These are phyloP conservation scores for Cladosporium cucumerinum DNA, from an alignment of 2,329 filamentous ascomycete genomes.

Conservation along the genomic window DNA sequence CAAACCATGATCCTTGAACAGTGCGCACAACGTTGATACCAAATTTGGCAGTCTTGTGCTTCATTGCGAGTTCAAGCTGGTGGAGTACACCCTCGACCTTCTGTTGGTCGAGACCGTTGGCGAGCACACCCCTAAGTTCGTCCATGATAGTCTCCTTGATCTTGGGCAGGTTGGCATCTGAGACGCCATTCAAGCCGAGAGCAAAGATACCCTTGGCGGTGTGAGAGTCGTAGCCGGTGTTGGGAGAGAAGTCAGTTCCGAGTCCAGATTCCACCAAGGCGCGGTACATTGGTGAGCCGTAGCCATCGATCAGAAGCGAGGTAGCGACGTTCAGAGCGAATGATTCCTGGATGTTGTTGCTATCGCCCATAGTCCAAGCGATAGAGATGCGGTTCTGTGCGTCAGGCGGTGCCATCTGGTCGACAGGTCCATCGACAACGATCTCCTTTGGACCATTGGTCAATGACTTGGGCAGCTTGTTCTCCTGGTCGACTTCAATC, in stretches of 20 bases:
- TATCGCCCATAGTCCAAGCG: slow-evolving; percentile 86
- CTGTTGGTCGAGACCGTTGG: slow-evolving; percentile 78
- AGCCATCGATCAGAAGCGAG: slow-evolving; percentile 84
- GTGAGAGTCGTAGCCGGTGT: slow-evolving; percentile 84
- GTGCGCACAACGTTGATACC: slow-evolving; percentile 87
- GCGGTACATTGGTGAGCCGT: slow-evolving; percentile 88
- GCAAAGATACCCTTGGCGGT: slow-evolving; percentile 78
- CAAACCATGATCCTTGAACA: slow-evolving; percentile 91
- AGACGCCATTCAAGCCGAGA: slow-evolving; percentile 85
- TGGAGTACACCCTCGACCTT: slow-evolving; percentile 95
- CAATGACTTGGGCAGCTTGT: slow-evolving; percentile 74
- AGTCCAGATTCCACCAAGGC: slow-evolving; percentile 85
- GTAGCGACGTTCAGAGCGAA: slow-evolving; percentile 82
- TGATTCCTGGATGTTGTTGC: slow-evolving; percentile 77
- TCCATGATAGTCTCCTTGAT: slow-evolving; percentile 71
- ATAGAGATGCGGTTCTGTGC: slow-evolving; percentile 92
- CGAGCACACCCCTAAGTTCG: slow-evolving; percentile 66
- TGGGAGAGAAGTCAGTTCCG: slow-evolving; percentile 90
- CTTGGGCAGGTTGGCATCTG: slow-evolving; percentile 71
- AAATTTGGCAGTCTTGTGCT: slow-evolving; percentile 95
- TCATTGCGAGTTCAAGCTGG: slow-evolving; percentile 85
- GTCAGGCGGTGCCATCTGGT: slow-evolving; percentile 79
- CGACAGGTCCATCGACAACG: slow-evolving; percentile 73
- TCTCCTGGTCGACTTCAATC: slow-evolving; percentile 65
- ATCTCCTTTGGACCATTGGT: slow-evolving; percentile 63